Base-by-base conservation (phyloP, 345 rosid genomes). In the Passiflora organensis region DNA sequence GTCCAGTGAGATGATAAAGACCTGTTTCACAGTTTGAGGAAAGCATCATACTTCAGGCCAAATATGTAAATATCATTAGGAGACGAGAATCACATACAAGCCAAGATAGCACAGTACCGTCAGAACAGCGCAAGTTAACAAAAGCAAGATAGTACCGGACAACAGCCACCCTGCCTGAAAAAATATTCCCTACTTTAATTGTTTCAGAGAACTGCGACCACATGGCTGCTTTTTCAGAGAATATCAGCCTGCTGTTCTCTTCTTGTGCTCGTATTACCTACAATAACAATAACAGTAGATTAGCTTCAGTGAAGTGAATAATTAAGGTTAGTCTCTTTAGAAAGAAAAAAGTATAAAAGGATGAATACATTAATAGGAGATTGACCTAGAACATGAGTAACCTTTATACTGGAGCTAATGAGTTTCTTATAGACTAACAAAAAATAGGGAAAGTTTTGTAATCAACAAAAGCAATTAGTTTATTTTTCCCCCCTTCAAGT, bases 91-190 rank as follows among this genome's bases (percentile, higher is more conserved):
- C 0, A 38, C 16, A 43, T 5, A 54, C 6, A 60, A 48, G 14
- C 59, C 49, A 20, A 51, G 58, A 39, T 14, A 5, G 20, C 21
- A 56, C 39, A 60, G 3, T 81, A 85, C 95, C 97, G 69, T 91
- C 97, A 58, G 86, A 89, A 32, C 85, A 80, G 48, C 78, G 77
- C 66, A 91, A 78, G 70, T 87, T 87, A 72, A 85, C 77, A 63
- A 91, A 87, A 20, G 96, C 96, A 69, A 89, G 95, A 66, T 82
- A 91, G 64, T 83, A 91, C 80, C 87, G 95, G 61, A 82, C 86
- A 28, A 75, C 77, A 48, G 79, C 89, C 51, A 91, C 91, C 70
- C 75, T 75, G 67, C 87, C 97, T 23, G 47, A 61, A 76, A 82
- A 85, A 32, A 80, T 36, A 74, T 83, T 89, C 12, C 95, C 95